Evolutionary conservation across 805 yeast species (phyloP), one percentile per base, ranked within the genome.

Genomic region (Debaryomyces castellii): DNA sequence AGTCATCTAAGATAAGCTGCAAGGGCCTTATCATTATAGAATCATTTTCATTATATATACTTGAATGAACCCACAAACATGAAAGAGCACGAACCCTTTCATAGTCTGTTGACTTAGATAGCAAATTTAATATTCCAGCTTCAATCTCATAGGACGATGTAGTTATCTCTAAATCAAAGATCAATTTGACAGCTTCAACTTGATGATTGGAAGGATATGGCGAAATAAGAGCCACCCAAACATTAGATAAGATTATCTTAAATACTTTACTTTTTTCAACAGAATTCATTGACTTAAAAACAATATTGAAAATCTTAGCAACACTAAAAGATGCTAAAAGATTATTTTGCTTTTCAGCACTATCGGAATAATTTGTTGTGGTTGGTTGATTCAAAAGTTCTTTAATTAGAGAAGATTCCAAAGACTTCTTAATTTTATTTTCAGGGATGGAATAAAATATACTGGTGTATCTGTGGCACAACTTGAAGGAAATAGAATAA

Each of bases 41-140:
- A 41, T 75, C 83, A 0, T 66, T 59, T 30, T 82, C 88, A 37
- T 74, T 77, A 32, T 65, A 58, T n/a, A 72, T 62, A 7, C 64
- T 49, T 0, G 92, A 76, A 54, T 87, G 92, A 3, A 74, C 73
- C 97, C 97, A 92, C 4, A 91, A 59, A 7, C 80, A 74, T 41
- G 81, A 74, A 51, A 89, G 77, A 0, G 87, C 85, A 14, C 69
- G 61, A 1, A 85, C 62, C 48, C 82, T 71, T 14, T 72, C 64
- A 16, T 43, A 14, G 9, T 44, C 44, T 4, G 69, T 57, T 2
- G 63, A 51, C 3, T 73, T 58, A 11, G 83, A 56, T 24, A 88
- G 73, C 39, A 81, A 71, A 1, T 78, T 69, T 0, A 88, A 69
- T 2, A 91, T 51, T 0, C 89, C 86, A 1, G 96, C 92, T 54